A percentile compares a stretch with the other conserved stretches of the same genome.
These are phyloP conservation scores for Aspergillus spinulosporus DNA, from an alignment of 2,329 filamentous ascomycete species.

Conservation along the genomic window DNA sequence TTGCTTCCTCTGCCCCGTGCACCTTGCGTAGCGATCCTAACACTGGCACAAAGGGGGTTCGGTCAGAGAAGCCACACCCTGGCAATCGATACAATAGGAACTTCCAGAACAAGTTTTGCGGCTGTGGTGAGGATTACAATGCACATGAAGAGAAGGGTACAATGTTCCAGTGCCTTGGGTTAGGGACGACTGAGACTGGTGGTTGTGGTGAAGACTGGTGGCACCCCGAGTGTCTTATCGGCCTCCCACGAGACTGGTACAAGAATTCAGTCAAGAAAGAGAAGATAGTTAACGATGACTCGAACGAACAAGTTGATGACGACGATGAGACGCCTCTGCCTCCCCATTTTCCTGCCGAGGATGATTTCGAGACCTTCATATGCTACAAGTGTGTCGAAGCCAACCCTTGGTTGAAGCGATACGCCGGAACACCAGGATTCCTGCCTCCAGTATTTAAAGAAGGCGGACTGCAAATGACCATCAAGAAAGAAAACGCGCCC, in stretches of 20 bases:
- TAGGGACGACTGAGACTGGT: slow-evolving; percentile 75
- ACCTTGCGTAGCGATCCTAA: slow-evolving; percentile 69
- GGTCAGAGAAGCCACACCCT: slow-evolving; percentile 68
- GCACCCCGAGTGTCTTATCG: slow-evolving; percentile 88
- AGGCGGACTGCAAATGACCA: slow-evolving; percentile 24
- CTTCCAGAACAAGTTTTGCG: slow-evolving; percentile 89
- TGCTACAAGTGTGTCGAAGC: slow-evolving; percentile 92
- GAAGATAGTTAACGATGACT: slow-evolving; percentile 25
- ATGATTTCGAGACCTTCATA: slow-evolving; percentile 84
- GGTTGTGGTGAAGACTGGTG: slow-evolving; percentile 98
- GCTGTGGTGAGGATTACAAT: slow-evolving; percentile 84
- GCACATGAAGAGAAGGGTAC: slow-evolving; percentile 87
- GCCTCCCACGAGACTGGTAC: slow-evolving; percentile 70
- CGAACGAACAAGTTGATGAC: slow-evolving; percentile 37
- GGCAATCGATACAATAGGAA: slow-evolving; percentile 93
- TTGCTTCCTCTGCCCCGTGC: slow-evolving; percentile 71
- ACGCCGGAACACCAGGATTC: slow-evolving; percentile 78
- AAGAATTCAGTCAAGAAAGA: slow-evolving; percentile 26
- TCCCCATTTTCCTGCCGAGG: slow-evolving; percentile 82
- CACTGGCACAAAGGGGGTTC: slow-evolving; percentile 77
- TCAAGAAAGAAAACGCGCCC: slow-evolving; percentile 1
- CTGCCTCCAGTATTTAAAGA: slow-evolving; percentile 66
- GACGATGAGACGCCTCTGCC: slow-evolving; percentile 67
- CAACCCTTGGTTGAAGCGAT: slow-evolving; percentile 87
- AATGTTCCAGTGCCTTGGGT: slow-evolving; percentile 94